Evolutionary conservation across 805 yeast species (phyloP).

Genomic region (Barnettozyma salicaria): DNA sequence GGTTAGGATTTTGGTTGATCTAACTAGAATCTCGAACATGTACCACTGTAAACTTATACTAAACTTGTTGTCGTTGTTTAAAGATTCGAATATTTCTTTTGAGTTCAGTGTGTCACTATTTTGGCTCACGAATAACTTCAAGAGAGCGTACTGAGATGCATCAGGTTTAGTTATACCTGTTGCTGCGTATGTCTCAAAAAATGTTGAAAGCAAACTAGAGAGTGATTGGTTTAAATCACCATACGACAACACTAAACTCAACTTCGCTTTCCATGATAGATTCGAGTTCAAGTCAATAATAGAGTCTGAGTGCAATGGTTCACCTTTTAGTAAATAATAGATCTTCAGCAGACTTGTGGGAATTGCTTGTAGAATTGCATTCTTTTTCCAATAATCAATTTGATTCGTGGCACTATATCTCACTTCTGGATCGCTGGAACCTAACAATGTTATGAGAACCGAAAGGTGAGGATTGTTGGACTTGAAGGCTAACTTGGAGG

Average conservation of each 20-base stretch:
- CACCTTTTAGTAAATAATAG: slow-evolving; percentile 59
- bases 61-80: slow-evolving; percentile 19
- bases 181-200: slow-evolving; percentile 19
- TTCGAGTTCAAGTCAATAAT: slow-evolving; percentile 35
- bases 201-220: slow-evolving; percentile 27
- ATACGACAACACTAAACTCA: slow-evolving; percentile 58
- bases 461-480: slow-evolving; percentile 66
- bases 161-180: slow-evolving; percentile 14
- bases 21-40: slow-evolving; percentile 37
- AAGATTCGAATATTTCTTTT: slow-evolving; percentile 14
- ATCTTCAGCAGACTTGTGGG: slow-evolving; percentile 53
- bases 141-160: slow-evolving; percentile 21
- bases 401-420: slow-evolving; percentile 53
- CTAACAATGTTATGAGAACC: slow-evolving; percentile 59
- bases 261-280: slow-evolving; percentile 60
- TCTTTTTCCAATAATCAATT: slow-evolving; percentile 56
- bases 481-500: slow-evolving; percentile 55
- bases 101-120: slow-evolving; percentile 15
- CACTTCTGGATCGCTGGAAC: slow-evolving; percentile 60
- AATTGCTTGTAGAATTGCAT: slow-evolving; percentile 36
- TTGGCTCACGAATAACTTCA: slow-evolving; percentile 28
- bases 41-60: slow-evolving; percentile 47
- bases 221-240: slow-evolving; percentile 41
- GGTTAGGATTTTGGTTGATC: slow-evolving; percentile 26
- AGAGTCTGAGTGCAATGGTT: slow-evolving; percentile 27